These are phyloP conservation scores for Aureobasidium pullulans DNA, from an alignment of 2,329 filamentous ascomycete species.

Conservation along the genomic window DNA sequence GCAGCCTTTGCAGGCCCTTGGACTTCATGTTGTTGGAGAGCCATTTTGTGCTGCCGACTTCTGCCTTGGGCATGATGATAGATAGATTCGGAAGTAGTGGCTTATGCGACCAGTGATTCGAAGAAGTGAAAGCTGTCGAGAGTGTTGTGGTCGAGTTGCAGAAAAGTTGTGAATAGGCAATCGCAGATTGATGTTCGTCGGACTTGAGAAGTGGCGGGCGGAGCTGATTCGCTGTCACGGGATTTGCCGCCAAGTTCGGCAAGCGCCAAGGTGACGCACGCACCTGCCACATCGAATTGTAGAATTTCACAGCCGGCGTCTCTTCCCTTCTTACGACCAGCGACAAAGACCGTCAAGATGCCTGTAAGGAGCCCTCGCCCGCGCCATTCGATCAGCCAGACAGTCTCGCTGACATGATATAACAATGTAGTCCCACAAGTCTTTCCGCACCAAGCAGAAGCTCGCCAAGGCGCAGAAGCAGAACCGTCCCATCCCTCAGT, in stretches of 20 bases:
- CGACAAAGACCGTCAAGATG: constrained; percentile 18
- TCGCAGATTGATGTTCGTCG: neutral
- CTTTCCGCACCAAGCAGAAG: constrained; percentile 99
- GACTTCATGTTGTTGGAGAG: constrained; percentile 86
- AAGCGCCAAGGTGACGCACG: constrained; percentile 11
- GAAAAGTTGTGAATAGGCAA: neutral
- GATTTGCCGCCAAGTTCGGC: constrained; percentile 8
- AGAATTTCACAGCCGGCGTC: constrained; percentile 8
- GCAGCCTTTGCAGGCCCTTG: constrained; percentile 67
- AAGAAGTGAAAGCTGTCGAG: neutral
- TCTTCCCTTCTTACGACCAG: constrained; percentile 11
- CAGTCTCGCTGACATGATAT: neutral
- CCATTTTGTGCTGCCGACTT: constrained; percentile 85
- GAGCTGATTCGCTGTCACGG: neutral
- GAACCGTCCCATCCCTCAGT: constrained; percentile 99
- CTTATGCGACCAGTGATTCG: neutral
- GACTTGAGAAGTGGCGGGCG: neutral
- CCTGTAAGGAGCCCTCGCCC: constrained; percentile 15
- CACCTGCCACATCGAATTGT: constrained; percentile 3
- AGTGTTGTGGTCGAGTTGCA: neutral
- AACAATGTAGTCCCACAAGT: constrained; percentile 82
- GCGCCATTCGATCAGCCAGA: neutral
- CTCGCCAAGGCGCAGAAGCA: constrained; percentile 99
- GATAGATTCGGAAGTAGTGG: no score
- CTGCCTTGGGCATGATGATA: constrained; percentile 53